These are phyloP conservation scores for Annona squamosa DNA, from an alignment of 164 flowering plant species.

Conservation along the genomic window DNA sequence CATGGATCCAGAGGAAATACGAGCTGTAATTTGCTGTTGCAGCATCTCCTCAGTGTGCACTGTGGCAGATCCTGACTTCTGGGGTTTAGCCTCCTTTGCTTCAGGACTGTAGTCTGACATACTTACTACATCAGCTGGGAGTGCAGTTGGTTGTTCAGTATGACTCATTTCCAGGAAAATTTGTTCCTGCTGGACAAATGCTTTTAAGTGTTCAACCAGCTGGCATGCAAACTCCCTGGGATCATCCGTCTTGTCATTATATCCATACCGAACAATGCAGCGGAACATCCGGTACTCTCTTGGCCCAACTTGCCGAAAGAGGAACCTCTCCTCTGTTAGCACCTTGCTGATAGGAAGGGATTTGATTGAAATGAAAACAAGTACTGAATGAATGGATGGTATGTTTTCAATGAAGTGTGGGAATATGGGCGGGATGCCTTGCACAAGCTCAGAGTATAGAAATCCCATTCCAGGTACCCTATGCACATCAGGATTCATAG, in stretches of 20 bases:
- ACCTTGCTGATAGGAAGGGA: slow-evolving; percentile 56
- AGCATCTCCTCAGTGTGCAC: slow-evolving; percentile 23
- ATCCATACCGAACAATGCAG: slow-evolving; percentile 68
- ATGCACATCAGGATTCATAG: slow-evolving; percentile 24
- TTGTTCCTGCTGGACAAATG: slow-evolving; percentile 44
- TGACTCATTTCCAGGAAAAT: slow-evolving; percentile 25
- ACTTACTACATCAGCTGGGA: slow-evolving; percentile 14
- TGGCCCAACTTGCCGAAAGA: slow-evolving; percentile 55
- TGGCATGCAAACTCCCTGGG: slow-evolving; percentile 41
- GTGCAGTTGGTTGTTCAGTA: slow-evolving; percentile 3
- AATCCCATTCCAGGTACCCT: slow-evolving; percentile 62
- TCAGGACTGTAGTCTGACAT: slow-evolving; percentile 15
- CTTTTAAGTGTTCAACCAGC: slow-evolving; percentile 41
- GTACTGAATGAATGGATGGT: slow-evolving; percentile 59
- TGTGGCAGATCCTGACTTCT: slow-evolving; percentile 15
- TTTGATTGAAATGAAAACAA: slow-evolving; percentile 63
- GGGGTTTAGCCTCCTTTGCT: slow-evolving; percentile 11
- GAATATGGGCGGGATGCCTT: slow-evolving; percentile 75
- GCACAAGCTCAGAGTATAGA: slow-evolving; percentile 68
- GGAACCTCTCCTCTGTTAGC: slow-evolving; percentile 47
- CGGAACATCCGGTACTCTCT: slow-evolving; percentile 51
- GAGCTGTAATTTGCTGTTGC: slow-evolving; percentile 13
- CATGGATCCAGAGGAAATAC: slow-evolving; percentile 34
- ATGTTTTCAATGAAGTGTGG: slow-evolving; percentile 49
- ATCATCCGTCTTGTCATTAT: slow-evolving; percentile 39